Percentiles rank a stretch among this genome's conserved stretches.
Evolutionary conservation across 2,329 filamentous ascomycete species (phyloP).

Genomic region (Epichloe gansuensis): DNA sequence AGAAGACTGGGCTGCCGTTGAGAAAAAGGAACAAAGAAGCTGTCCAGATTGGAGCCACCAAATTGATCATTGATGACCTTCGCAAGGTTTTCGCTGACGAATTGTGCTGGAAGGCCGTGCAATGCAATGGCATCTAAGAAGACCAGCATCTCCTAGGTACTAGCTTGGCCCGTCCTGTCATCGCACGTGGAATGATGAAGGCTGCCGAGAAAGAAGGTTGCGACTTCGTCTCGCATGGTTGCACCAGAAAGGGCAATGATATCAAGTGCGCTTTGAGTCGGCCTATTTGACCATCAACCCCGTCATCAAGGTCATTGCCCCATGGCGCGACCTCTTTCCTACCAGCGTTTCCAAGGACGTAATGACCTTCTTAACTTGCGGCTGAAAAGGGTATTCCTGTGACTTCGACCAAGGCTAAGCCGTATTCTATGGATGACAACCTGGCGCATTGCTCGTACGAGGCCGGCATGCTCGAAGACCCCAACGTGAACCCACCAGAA

Average conservation of each 20-base stretch:
- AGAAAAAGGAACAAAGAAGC: conserved; percentile 43
- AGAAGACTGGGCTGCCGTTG: conserved; percentile 58
- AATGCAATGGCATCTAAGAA: conserved; percentile 49
- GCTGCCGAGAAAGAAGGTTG: conserved; percentile 17
- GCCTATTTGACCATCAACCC: conserved; percentile 1
- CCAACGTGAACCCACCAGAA: background rate
- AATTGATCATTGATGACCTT: conserved; percentile 47
- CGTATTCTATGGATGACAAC: conserved; percentile 5
- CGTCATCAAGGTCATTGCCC: conserved; percentile 1
- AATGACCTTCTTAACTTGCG: conserved; percentile 2
- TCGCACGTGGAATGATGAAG: conserved; percentile 39
- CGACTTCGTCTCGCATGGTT: conserved; percentile 1
- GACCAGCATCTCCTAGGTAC: conserved; percentile 38
- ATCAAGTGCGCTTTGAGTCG: conserved; percentile 2
- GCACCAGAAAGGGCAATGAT: conserved; percentile 2
- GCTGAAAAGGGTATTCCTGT: conserved; percentile 2
- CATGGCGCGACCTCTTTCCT: conserved; percentile 2
- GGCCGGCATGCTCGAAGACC: conserved; percentile 1
- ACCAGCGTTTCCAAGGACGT: conserved; percentile 1
- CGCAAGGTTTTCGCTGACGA: conserved; percentile 61
- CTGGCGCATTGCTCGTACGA: conserved; percentile 3
- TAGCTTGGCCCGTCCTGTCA: conserved; percentile 51
- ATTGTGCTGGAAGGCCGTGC: conserved; percentile 63
- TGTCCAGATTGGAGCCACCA: background rate
- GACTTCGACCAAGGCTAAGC: conserved; percentile 2